Conservation (phyloP, 495 filamentous ascomycete genomes). For the Pyrenopolyporus hunteri region DNA sequence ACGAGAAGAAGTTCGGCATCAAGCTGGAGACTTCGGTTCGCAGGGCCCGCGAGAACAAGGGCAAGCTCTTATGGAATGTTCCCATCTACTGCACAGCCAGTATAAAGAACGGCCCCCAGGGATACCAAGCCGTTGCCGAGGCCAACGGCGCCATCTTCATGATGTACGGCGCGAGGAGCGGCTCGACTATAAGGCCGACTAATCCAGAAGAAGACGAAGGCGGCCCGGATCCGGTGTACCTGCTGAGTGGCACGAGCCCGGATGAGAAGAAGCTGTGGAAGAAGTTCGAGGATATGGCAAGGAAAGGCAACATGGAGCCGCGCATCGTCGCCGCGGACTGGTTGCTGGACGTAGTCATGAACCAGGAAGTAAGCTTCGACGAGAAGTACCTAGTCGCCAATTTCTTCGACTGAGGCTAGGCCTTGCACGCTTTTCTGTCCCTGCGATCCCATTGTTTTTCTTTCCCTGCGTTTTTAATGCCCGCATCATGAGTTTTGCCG, state of each 20-base stretch:
- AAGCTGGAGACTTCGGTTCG: slow-evolving; percentile 66
- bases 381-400: slow-evolving; percentile 62
- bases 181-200: slow-evolving; percentile 61
- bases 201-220: slow-evolving; percentile 63
- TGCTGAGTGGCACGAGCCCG: slow-evolving; percentile 67
- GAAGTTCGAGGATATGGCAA: slow-evolving; percentile 77
- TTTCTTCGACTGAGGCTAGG: slow-evolving; percentile 35
- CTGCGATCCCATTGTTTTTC: slow-evolving; percentile 10
- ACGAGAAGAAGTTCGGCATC: slow-evolving; percentile 72
- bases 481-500: slow-evolving; percentile 14
- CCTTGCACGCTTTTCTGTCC: background rate
- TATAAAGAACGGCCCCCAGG: slow-evolving; percentile 80
- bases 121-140: slow-evolving; percentile 80
- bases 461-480: slow-evolving; percentile 13
- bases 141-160: slow-evolving; percentile 85
- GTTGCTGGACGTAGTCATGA: slow-evolving; percentile 88
- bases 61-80: slow-evolving; percentile 71
- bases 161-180: slow-evolving; percentile 75
- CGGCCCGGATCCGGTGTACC: slow-evolving; percentile 73
- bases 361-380: slow-evolving; percentile 71
- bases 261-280: slow-evolving; percentile 79
- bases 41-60: slow-evolving; percentile 75
- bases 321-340: slow-evolving; percentile 84
- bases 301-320: slow-evolving; percentile 70
- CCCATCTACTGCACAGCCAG: slow-evolving; percentile 80